Evolutionary conservation across 345 rosid genomes (phyloP).

Genomic region (Aquilaria malaccensis): DNA sequence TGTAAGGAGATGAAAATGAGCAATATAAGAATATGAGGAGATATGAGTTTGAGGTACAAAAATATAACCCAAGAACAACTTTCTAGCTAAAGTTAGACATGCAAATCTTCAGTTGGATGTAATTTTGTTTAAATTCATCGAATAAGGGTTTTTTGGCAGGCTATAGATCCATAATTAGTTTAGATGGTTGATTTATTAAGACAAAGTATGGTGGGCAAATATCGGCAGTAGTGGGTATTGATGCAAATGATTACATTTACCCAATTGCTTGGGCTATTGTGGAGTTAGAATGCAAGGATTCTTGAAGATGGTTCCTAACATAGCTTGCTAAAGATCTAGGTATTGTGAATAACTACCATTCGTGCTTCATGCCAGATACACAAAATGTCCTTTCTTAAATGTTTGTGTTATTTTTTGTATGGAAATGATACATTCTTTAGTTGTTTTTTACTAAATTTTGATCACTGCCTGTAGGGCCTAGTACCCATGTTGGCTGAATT

Average conservation of each 20-base stretch:
- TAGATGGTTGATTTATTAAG: not conserved
- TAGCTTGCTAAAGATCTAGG: not conserved
- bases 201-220: not conserved
- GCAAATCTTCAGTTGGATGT: not conserved
- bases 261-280: not conserved
- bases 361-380: not conserved
- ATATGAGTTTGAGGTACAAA: no score
- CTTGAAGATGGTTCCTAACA: not conserved
- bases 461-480: not conserved
- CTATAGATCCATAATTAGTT: not conserved
- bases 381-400: not conserved
- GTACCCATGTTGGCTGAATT: not conserved
- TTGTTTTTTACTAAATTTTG: not conserved
- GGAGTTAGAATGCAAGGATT: not conserved
- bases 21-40: no score
- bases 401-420: not conserved
- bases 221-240: not conserved
- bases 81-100: no score
- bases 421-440: not conserved
- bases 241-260: not conserved
- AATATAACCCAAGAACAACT: no score
- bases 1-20: no score
- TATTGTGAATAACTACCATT: not conserved
- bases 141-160: not conserved
- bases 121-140: not conserved